A percentile compares a stretch with the other conserved stretches of the same genome.
Conservation (phyloP, 176 grass and related monocot genomes). For the Puya raimondii region DNA sequence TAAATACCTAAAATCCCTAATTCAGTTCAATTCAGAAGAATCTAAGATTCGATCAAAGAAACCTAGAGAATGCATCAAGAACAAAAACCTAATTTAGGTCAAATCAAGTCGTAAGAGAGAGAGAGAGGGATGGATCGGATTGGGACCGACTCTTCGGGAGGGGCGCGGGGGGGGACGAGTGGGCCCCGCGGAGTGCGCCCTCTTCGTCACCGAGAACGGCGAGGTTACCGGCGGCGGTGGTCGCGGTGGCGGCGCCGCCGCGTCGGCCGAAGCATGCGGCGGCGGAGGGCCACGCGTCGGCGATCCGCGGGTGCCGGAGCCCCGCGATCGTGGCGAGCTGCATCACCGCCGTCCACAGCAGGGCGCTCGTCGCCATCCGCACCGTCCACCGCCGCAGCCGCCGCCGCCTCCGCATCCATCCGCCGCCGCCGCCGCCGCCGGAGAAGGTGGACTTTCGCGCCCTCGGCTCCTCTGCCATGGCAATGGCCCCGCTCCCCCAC, state of each 20-base stretch:
- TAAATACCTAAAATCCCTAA: too few relatives aligned
- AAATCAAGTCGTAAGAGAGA: constrained; percentile 13
- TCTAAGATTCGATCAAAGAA: too few relatives aligned
- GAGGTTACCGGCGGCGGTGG: neutral
- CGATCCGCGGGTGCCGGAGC: constrained; percentile 40
- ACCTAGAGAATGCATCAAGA: neutral
- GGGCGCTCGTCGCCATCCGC: constrained; percentile 53
- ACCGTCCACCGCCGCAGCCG: constrained; percentile 42
- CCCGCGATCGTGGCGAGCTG: constrained; percentile 51
- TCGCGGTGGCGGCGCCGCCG: constrained; percentile 27
- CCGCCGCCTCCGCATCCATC: neutral
- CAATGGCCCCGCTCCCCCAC: neutral
- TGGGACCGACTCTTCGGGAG: constrained; percentile 50
- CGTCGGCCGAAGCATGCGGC: constrained; percentile 26
- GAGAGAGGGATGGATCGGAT: neutral
- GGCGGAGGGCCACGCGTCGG: constrained; percentile 26
- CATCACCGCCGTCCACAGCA: constrained; percentile 65
- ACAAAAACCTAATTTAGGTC: neutral
- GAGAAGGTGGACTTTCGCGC: too few relatives aligned
- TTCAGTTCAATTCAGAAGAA: too few relatives aligned
- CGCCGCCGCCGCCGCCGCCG: too few relatives aligned
- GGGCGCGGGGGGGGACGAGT: constrained; percentile 25
- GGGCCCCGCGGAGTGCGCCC: neutral
- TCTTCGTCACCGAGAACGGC: constrained; percentile 24
- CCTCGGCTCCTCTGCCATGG: constrained; percentile 24